Percentiles rank a stretch among this genome's conserved stretches.
Conservation (phyloP, 768 basidiomycete genomes). For the Naganishia onofrii region DNA sequence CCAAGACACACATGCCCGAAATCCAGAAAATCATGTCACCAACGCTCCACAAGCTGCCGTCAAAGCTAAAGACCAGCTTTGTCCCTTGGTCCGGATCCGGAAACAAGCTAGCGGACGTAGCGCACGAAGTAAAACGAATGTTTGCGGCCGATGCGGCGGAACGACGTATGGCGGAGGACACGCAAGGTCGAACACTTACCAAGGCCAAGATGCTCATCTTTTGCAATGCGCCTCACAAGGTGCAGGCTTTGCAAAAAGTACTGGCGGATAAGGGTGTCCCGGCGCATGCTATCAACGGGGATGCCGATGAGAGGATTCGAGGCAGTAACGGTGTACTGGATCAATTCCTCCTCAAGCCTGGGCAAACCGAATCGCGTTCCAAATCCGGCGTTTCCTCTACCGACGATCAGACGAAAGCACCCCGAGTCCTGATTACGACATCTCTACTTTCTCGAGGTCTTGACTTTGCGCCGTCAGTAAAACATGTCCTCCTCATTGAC, state of each 20-base stretch:
- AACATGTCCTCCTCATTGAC: conserved; percentile 82
- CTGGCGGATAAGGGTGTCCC: conserved; percentile 64
- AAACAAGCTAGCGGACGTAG: conserved; percentile 75
- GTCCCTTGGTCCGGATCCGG: conserved; percentile 69
- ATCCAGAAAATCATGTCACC: conserved; percentile 65
- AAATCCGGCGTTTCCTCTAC: conserved; percentile 20
- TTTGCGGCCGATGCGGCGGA: conserved; percentile 60
- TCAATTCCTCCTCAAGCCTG: conserved; percentile 60
- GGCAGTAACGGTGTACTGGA: conserved; percentile 75
- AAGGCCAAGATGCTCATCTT: conserved; percentile 76
- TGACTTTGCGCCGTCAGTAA: conserved; percentile 75
- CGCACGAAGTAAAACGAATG: conserved; percentile 67
- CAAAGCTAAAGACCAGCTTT: conserved; percentile 68
- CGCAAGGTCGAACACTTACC: conserved; percentile 16
- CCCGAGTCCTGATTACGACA: conserved; percentile 73
- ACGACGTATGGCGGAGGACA: conserved; percentile 17
- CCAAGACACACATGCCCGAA: conserved; percentile 36
- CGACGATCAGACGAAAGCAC: conserved; percentile 27
- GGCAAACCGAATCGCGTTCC: neutral
- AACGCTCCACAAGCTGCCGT: conserved; percentile 72
- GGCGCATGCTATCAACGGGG: conserved; percentile 61
- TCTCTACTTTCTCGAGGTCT: conserved; percentile 85
- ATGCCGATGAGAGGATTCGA: conserved; percentile 60
- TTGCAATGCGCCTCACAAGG: conserved; percentile 72
- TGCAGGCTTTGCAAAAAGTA: conserved; percentile 62